These are phyloP conservation scores for Ophiocordyceps camponoti-saundersi DNA, from an alignment of 2,329 filamentous ascomycete species.

Conservation along the genomic window DNA sequence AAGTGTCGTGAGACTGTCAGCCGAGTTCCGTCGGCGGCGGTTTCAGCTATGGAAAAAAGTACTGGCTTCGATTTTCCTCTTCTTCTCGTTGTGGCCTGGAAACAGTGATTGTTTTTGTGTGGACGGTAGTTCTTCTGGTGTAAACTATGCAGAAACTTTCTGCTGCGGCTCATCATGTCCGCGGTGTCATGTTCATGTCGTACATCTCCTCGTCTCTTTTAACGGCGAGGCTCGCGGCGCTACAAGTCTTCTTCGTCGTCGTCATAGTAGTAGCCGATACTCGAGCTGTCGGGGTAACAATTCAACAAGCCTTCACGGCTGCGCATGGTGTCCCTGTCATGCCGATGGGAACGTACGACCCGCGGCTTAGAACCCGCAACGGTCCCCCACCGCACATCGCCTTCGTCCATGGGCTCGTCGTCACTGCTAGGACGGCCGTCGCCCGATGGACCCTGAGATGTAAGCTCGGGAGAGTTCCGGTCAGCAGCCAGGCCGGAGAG, in stretches of 20 bases:
- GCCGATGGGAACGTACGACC: slow-evolving; percentile 40
- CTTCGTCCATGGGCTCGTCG: slow-evolving; percentile 26
- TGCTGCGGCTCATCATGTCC: background rate
- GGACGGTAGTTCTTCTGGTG: background rate
- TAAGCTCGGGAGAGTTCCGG: slow-evolving; percentile 8
- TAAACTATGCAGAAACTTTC: background rate
- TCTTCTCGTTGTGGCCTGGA: background rate
- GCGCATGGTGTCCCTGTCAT: slow-evolving; percentile 26
- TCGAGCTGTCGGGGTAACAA: slow-evolving; percentile 14
- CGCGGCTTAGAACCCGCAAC: slow-evolving; percentile 25
- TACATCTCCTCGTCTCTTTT: background rate
- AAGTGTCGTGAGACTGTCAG: slow-evolving; percentile 1
- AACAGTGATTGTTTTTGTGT: background rate
- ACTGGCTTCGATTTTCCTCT: background rate
- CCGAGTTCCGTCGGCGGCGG: slow-evolving; percentile 2
- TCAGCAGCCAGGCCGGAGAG: slow-evolving; percentile 31
- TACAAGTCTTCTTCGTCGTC: slow-evolving; percentile 10
- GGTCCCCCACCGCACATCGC: slow-evolving; percentile 33
- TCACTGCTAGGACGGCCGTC: slow-evolving; percentile 41
- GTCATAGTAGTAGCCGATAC: slow-evolving; percentile 4
- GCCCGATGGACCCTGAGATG: slow-evolving; percentile 25
- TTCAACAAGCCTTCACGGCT: slow-evolving; percentile 36
- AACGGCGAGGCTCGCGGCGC: slow-evolving; percentile 1
- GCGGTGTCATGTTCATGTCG: background rate
- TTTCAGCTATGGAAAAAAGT: background rate